These are phyloP conservation scores for Eremothecium cymbalariae DNA, from an alignment of 1,139 yeast genomes.

Conservation along the genomic window DNA sequence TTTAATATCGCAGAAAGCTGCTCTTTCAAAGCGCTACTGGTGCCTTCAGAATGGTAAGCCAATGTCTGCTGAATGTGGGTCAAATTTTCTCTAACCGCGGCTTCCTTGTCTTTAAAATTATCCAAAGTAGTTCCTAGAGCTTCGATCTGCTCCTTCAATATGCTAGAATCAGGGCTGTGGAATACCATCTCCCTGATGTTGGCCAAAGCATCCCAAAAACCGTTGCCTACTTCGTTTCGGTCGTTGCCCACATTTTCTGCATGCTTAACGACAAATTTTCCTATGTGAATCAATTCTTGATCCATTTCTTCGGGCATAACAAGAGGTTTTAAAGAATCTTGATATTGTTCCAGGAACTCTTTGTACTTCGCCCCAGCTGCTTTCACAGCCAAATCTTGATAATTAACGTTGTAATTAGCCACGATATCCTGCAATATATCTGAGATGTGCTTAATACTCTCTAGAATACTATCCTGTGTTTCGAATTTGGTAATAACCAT, in stretches of 20 bases:
- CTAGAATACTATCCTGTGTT: conserved; percentile 17
- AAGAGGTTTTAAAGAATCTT: conserved; percentile 10
- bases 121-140: neutral
- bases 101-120: conserved; percentile 1
- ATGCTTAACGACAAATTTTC: conserved; percentile 14
- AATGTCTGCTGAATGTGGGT: too few species aligned
- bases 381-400: conserved; percentile 83
- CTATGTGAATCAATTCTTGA: conserved; percentile 14
- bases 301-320: conserved; percentile 16
- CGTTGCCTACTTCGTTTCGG: neutral
- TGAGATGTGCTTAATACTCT: conserved; percentile 14
- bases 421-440: conserved; percentile 27
- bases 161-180: conserved; percentile 5
- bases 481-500: conserved; percentile 21
- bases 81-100: neutral
- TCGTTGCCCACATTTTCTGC: conserved; percentile 6
- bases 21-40: too few species aligned
- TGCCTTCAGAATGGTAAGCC: too few species aligned
- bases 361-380: conserved; percentile 56
- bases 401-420: conserved; percentile 72
- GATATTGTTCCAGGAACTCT: conserved; percentile 35
- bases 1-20: too few species aligned
- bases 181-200: neutral
- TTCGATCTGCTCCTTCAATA: neutral
- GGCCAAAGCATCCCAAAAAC: neutral